phyloP scores from a whole-genome alignment of 2,329 filamentous ascomycete species.

The Colletotrichum caudatum region DNA sequence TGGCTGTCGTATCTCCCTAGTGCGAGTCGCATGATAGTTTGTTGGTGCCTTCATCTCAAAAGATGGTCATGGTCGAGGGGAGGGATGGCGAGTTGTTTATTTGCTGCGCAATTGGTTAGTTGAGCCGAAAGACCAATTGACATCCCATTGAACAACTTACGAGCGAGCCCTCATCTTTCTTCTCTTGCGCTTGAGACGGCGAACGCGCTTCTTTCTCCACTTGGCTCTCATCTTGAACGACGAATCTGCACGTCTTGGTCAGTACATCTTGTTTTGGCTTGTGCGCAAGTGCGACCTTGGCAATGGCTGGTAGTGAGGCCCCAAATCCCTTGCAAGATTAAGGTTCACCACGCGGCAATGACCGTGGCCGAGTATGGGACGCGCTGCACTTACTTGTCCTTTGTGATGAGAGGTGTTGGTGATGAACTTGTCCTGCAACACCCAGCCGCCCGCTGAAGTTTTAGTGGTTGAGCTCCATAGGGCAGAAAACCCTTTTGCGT shows the following conservation, averaged over 20 bases:
- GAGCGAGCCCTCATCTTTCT: constrained; percentile 99
- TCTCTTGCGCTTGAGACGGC: constrained; percentile 99
- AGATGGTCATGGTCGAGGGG: constrained; percentile 65
- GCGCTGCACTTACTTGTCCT: constrained; percentile 41
- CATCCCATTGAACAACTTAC: constrained; percentile 69
- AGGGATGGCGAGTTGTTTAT: constrained; percentile 72
- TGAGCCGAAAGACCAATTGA: neutral
- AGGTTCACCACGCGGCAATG: neutral
- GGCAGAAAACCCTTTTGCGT: constrained; percentile 41
- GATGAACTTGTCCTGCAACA: constrained; percentile 38
- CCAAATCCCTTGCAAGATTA: neutral
- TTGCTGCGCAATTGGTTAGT: constrained; percentile 64
- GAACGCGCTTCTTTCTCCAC: constrained; percentile 99
- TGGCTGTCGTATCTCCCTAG: constrained; percentile 18
- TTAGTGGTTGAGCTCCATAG: constrained; percentile 40
- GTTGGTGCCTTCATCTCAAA: constrained; percentile 41
- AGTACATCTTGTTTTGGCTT: neutral
- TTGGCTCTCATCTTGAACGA: constrained; percentile 86
- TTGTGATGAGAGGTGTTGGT: constrained; percentile 44
- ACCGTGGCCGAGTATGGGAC: neutral
- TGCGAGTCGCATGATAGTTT: constrained; percentile 32
- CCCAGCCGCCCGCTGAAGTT: constrained; percentile 33
- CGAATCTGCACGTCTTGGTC: constrained; percentile 26
- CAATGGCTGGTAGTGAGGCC: neutral
- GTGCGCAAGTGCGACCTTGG: neutral